These are phyloP conservation scores for Diaporthe sp. DNA, from an alignment of 2,329 filamentous ascomycete genomes.

Conservation along the genomic window DNA sequence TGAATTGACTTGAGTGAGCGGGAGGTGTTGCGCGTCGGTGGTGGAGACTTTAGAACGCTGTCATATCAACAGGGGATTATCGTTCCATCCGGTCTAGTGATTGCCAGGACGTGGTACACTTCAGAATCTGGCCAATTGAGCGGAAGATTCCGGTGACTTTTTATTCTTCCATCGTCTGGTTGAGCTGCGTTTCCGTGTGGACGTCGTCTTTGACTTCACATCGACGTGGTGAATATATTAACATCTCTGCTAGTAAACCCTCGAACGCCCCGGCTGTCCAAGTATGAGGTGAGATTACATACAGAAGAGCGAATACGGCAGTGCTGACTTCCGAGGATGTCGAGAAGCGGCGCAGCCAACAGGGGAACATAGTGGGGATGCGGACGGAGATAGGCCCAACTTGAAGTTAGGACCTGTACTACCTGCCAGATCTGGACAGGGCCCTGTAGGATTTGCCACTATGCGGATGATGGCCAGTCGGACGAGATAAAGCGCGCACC, in stretches of 20 bases:
- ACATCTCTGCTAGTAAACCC: not conserved
- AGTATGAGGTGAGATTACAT: not conserved
- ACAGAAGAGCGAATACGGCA: not conserved
- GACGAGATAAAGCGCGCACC: not conserved
- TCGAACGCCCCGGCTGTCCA: not conserved
- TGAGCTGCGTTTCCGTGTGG: not conserved
- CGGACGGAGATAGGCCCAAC: not conserved
- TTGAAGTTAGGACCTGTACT: not conserved
- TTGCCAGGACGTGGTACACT: not conserved
- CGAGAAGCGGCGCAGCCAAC: constrained; percentile 1
- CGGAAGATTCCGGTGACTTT: too few relatives aligned
- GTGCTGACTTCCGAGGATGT: not conserved
- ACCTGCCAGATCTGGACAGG: constrained; percentile 20
- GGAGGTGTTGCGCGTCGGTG: not conserved
- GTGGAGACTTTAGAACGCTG: not conserved
- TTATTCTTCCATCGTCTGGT: too few relatives aligned
- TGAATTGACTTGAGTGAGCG: not conserved
- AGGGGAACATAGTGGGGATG: not conserved
- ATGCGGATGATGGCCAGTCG: not conserved
- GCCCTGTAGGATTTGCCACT: not conserved
- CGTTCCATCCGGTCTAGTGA: not conserved
- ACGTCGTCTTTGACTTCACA: not conserved
- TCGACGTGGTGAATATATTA: not conserved
- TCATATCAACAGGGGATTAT: not conserved
- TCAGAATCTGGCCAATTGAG: not conserved